Percentiles rank a stretch among this genome's conserved stretches.
phyloP scores from a whole-genome alignment of 305 asterid genomes.

The Solanum hybrid region DNA sequence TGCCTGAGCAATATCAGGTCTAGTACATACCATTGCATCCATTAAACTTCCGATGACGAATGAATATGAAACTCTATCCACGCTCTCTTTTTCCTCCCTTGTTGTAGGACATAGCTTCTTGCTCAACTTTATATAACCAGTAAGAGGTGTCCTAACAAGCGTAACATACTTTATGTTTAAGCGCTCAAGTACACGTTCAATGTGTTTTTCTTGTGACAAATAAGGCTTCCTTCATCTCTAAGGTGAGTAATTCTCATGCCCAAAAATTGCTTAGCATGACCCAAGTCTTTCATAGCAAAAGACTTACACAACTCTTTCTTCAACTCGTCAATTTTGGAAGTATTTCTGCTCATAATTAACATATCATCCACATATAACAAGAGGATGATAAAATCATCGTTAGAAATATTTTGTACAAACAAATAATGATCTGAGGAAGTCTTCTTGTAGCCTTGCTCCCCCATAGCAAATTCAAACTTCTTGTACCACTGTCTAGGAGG shows the following conservation, averaged over 20 bases:
- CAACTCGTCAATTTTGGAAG: not conserved
- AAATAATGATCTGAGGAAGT: not conserved
- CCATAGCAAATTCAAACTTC: not conserved
- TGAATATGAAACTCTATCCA: not conserved
- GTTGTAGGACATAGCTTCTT: not conserved
- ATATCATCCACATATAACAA: not conserved
- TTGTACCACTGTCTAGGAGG: not conserved
- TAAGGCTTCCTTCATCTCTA: not conserved
- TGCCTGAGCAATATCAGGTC: not conserved
- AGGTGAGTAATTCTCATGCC: not conserved
- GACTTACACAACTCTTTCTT: not conserved
- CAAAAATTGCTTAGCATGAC: not conserved
- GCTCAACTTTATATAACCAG: not conserved
- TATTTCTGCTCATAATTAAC: not conserved
- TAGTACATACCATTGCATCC: not conserved
- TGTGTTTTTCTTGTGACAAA: not conserved
- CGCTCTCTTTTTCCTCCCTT: not conserved
- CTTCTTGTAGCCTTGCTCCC: not conserved
- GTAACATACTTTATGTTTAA: not conserved
- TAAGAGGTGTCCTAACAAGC: not conserved
- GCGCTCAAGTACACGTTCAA: not conserved
- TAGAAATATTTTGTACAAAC: not conserved
- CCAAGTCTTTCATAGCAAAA: not conserved
- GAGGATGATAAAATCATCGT: not conserved
- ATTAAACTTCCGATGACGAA: not conserved